phyloP scores from a whole-genome alignment of 148 eudicot genomes.

The Cornus suecica region DNA sequence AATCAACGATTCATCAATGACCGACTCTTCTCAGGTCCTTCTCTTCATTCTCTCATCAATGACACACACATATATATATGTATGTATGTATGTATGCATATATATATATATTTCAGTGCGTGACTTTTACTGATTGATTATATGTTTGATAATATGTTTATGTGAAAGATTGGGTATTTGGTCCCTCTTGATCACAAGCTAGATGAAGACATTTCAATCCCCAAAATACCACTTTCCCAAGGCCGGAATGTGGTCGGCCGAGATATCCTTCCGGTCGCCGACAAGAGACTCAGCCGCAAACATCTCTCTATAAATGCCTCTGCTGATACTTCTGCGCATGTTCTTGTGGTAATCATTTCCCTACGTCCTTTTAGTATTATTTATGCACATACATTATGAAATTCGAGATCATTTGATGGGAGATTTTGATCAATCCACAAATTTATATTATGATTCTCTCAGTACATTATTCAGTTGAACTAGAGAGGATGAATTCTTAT shows the following conservation, averaged over 20 bases:
- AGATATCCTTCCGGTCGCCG: slow-evolving; percentile 40
- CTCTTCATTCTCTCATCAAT: neutral
- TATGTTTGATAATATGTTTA: too few relatives aligned
- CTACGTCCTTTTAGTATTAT: neutral
- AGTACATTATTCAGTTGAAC: too few relatives aligned
- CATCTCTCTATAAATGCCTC: slow-evolving; percentile 52
- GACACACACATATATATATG: too few relatives aligned
- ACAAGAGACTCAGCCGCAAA: slow-evolving; percentile 88
- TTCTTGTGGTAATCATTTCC: slow-evolving; percentile 51
- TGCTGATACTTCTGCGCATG: slow-evolving; percentile 38
- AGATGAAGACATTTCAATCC: slow-evolving; percentile 48
- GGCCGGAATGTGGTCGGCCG: slow-evolving; percentile 73
- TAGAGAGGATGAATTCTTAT: too few relatives aligned
- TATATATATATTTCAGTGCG: neutral
- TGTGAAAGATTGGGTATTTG: slow-evolving; percentile 58
- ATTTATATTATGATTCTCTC: too few relatives aligned
- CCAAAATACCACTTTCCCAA: slow-evolving; percentile 43
- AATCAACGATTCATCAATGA: slow-evolving; percentile 13
- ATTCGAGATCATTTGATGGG: too few relatives aligned
- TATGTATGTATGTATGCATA: neutral
- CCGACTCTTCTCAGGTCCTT: slow-evolving; percentile 16
- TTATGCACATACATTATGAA: neutral
- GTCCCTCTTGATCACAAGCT: slow-evolving; percentile 49
- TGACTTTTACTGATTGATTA: neutral
- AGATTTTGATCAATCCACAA: too few relatives aligned